Conservation (phyloP, 1,284 basidiomycete genomes). For the Cutaneotrichosporon dermatis region DNA sequence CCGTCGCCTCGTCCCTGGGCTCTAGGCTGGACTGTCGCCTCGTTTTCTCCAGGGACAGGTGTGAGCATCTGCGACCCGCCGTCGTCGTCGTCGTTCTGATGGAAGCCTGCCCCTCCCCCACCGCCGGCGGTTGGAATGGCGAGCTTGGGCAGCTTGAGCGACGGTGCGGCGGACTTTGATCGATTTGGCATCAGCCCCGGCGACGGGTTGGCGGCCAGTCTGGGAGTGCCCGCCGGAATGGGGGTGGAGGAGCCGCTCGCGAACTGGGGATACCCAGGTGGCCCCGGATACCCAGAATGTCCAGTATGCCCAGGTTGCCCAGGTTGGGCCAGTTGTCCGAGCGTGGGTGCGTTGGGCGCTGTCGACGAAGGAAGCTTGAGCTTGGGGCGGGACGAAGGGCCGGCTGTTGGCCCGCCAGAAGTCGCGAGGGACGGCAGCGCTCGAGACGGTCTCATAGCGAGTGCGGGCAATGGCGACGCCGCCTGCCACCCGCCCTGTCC, state of each 20-base stretch:
- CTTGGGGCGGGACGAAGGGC: conserved; percentile 32
- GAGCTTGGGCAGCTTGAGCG: conserved; percentile 27
- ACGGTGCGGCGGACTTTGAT: conserved; percentile 2
- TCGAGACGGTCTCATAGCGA: conserved; percentile 4
- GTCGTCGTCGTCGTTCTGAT: conserved; percentile 21
- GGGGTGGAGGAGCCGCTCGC: neutral
- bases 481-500: conserved; percentile 44
- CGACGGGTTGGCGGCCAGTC: neutral
- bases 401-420: conserved; percentile 15
- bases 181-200: neutral
- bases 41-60: conserved; percentile 31
- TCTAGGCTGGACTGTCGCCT: conserved; percentile 36
- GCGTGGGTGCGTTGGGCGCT: neutral
- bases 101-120: conserved; percentile 12
- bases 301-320: no score
- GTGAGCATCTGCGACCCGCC: conserved; percentile 21
- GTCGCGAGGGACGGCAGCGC: conserved; percentile 10
- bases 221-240: neutral
- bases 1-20: no score
- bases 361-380: conserved; percentile 11
- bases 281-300: no score
- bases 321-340: neutral
- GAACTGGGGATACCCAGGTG: neutral
- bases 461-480: conserved; percentile 16
- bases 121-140: conserved; percentile 31